Conservation (phyloP, 192 early-diverging fungal species). For the Diversispora eburnea region DNA sequence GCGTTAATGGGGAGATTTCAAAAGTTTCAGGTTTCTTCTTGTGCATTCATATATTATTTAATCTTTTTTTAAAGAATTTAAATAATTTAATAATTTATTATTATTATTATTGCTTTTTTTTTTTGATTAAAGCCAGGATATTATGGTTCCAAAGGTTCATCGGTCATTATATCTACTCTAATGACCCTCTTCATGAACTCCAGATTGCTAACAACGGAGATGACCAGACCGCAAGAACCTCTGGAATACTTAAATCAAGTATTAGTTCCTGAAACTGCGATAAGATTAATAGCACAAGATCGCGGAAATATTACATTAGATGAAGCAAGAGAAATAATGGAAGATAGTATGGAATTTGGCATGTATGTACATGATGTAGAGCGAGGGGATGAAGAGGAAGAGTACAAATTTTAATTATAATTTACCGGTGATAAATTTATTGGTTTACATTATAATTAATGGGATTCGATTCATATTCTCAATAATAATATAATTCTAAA, state of each 20-base stretch:
- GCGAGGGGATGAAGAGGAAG: neutral
- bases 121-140: conserved; percentile 45
- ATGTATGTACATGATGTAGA: conserved; percentile 35
- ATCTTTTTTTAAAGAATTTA: too few species aligned
- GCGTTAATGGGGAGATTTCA: conserved; percentile 45
- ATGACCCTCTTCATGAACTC: conserved; percentile 35
- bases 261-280: conserved; percentile 47
- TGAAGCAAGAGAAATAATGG: conserved; percentile 38
- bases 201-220: conserved; percentile 31
- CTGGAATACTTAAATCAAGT: conserved; percentile 54
- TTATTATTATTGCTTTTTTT: neutral
- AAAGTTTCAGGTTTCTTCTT: conserved; percentile 34
- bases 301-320: conserved; percentile 30
- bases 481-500: too few species aligned
- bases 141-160: conserved; percentile 50
- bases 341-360: conserved; percentile 44
- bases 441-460: too few species aligned
- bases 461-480: too few species aligned
- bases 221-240: conserved; percentile 42
- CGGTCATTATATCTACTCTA: conserved; percentile 35
- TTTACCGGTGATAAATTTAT: too few species aligned
- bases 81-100: neutral
- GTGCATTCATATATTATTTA: neutral
- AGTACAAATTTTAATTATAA: too few species aligned
- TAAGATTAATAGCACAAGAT: conserved; percentile 47